phyloP scores from a whole-genome alignment of 441 rosid genomes.

The Isatis lusitanica region DNA sequence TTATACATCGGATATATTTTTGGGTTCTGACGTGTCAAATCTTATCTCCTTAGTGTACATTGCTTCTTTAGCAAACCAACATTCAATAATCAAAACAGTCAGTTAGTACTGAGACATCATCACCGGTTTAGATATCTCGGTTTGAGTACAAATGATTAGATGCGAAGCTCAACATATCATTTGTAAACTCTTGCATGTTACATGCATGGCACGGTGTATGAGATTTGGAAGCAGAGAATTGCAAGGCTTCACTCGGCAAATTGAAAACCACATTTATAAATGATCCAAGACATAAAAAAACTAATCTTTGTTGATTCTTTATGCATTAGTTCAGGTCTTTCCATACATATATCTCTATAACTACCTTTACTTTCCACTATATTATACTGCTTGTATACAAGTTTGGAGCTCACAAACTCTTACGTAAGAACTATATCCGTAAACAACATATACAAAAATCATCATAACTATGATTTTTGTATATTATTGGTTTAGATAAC shows the following conservation, averaged over 20 bases:
- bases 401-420: too few species aligned
- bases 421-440: too few species aligned
- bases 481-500: too few species aligned
- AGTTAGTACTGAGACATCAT: neutral
- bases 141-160: too few species aligned
- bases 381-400: too few species aligned
- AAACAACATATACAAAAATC: too few species aligned
- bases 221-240: neutral
- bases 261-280: neutral
- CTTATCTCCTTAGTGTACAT: slow-evolving; percentile 20
- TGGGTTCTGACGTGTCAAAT: slow-evolving; percentile 7
- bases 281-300: too few species aligned
- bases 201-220: neutral
- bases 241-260: too few species aligned
- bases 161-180: neutral
- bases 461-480: too few species aligned
- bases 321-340: neutral
- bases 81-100: neutral
- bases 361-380: too few species aligned
- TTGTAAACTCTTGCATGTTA: neutral
- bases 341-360: neutral
- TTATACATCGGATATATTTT: neutral
- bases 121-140: neutral
- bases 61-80: slow-evolving; percentile 11
- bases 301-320: too few species aligned